phyloP scores from a whole-genome alignment of 2,329 filamentous ascomycete genomes.

The Cytospora paraplurivora region DNA sequence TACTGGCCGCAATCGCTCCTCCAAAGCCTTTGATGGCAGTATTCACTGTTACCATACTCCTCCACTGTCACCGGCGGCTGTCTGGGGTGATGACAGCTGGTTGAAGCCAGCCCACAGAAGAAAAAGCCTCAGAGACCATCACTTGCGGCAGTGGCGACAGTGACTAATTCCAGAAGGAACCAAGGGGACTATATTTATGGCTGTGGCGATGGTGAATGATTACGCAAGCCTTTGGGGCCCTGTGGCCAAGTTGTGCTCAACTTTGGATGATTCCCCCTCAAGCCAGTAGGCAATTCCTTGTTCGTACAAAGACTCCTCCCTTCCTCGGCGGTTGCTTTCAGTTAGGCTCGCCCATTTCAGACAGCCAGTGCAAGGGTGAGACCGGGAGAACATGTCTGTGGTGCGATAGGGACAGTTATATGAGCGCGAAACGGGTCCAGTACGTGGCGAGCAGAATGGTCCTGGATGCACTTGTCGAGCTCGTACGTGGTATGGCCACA shows the following conservation, averaged over 20 bases:
- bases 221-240: background rate
- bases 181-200: background rate
- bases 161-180: background rate
- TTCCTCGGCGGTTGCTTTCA: background rate
- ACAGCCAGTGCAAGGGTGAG: background rate
- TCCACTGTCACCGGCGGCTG: background rate
- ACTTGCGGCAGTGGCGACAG: background rate
- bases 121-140: background rate
- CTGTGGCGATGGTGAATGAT: background rate
- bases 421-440: no score
- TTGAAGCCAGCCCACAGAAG: background rate
- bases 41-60: background rate
- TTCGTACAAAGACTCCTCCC: background rate
- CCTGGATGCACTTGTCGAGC: no score
- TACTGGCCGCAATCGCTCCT: background rate
- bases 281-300: background rate
- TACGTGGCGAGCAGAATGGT: no score
- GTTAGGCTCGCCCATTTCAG: background rate
- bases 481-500: background rate
- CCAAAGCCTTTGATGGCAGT: background rate
- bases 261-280: background rate
- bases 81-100: background rate
- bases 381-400: background rate
- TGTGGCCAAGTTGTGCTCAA: background rate
- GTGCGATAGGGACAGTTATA: background rate